phyloP scores from a whole-genome alignment of 495 filamentous ascomycete genomes.

The Penicillium parvum region DNA sequence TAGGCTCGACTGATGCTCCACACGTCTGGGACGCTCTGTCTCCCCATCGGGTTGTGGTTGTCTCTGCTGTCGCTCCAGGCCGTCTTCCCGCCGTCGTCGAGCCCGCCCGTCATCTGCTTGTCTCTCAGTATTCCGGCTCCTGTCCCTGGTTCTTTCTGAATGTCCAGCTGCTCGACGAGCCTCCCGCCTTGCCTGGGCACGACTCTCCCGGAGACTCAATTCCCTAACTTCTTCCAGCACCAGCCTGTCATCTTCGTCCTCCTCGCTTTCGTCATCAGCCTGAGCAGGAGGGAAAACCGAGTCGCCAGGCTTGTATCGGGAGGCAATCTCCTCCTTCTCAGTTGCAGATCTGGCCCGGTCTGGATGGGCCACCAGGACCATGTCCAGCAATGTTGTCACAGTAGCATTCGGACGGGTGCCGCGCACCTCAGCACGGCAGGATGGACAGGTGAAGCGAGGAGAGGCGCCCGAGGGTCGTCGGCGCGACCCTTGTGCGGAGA shows the following conservation, averaged over 20 bases:
- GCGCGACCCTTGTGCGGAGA: slow-evolving; percentile 55
- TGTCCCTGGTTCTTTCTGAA: slow-evolving; percentile 12
- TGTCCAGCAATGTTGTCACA: slow-evolving; percentile 76
- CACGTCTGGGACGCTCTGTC: slow-evolving; percentile 41
- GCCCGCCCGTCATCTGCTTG: slow-evolving; percentile 34
- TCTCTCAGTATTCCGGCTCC: slow-evolving; percentile 27
- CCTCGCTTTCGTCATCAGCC: slow-evolving; percentile 16
- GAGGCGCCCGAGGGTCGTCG: slow-evolving; percentile 41
- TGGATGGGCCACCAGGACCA: slow-evolving; percentile 69
- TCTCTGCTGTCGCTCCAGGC: slow-evolving; percentile 32
- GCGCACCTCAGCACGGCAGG: slow-evolving; percentile 80
- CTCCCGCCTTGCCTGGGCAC: slow-evolving; percentile 31
- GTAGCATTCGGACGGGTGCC: slow-evolving; percentile 80
- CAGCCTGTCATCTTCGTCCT: slow-evolving; percentile 58
- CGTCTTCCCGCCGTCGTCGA: slow-evolving; percentile 42
- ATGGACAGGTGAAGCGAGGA: slow-evolving; percentile 76
- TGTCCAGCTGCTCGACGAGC: slow-evolving; percentile 26
- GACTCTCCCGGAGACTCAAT: slow-evolving; percentile 64
- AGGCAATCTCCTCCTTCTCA: slow-evolving; percentile 67
- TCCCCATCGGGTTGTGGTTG: slow-evolving; percentile 15
- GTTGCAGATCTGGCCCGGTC: slow-evolving; percentile 56
- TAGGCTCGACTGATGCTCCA: slow-evolving; percentile 84
- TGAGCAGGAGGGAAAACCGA: slow-evolving; percentile 46
- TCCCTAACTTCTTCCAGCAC: slow-evolving; percentile 66
- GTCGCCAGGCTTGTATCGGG: slow-evolving; percentile 72